These are phyloP conservation scores for Fagopyrum homotropicum DNA, from an alignment of 148 eudicot genomes.

Conservation along the genomic window DNA sequence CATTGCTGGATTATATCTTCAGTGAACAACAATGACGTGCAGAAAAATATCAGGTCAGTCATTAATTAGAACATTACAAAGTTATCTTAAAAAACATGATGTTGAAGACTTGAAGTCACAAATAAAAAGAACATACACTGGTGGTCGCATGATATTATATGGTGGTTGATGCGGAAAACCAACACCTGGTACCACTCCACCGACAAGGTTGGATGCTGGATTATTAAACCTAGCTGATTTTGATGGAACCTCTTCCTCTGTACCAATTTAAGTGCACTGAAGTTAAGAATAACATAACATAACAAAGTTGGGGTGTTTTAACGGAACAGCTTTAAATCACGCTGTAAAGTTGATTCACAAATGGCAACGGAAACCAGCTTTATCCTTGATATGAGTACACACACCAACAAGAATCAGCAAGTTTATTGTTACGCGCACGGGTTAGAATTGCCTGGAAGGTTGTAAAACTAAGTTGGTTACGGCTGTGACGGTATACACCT, in stretches of 20 bases:
- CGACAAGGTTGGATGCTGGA: conserved; percentile 39
- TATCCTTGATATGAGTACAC: too few species aligned
- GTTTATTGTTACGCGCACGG: too few species aligned
- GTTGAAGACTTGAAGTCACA: neutral
- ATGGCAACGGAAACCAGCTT: too few species aligned
- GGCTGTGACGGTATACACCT: too few species aligned
- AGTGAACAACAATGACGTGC: conserved; percentile 5
- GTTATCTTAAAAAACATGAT: neutral
- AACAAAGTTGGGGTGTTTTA: too few species aligned
- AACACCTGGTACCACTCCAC: conserved; percentile 57
- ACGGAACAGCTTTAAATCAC: too few species aligned
- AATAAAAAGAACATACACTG: conserved; percentile 36
- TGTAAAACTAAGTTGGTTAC: too few species aligned
- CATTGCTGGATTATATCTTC: conserved; percentile 68
- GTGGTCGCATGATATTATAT: conserved; percentile 57
- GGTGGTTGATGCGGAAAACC: conserved; percentile 42
- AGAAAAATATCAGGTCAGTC: neutral
- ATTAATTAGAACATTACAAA: neutral
- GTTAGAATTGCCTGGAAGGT: too few species aligned
- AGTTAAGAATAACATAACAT: too few species aligned
- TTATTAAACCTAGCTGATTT: conserved; percentile 62
- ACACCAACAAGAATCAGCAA: too few species aligned
- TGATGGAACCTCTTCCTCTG: conserved; percentile 79
- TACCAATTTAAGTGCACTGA: neutral
- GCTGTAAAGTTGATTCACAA: too few species aligned